A percentile compares a stretch with the other conserved stretches of the same genome.
Conservation (phyloP, 306 rosid genomes). For the Crataegus laevigata region DNA sequence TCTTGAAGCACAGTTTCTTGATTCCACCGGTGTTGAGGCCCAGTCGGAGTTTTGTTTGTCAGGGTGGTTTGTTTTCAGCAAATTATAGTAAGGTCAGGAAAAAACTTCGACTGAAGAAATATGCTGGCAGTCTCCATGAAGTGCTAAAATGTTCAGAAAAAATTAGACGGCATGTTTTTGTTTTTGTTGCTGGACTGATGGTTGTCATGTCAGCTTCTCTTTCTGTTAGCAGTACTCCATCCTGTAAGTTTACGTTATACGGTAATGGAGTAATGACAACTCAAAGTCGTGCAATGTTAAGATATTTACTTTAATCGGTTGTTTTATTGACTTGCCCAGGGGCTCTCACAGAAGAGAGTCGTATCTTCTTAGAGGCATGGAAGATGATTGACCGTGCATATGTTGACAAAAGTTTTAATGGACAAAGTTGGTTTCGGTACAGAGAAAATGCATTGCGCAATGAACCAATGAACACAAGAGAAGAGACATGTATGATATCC, state of each 20-base stretch:
- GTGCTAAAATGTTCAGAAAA: constrained; percentile 29
- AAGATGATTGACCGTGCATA: constrained; percentile 89
- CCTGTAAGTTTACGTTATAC: constrained; percentile 45
- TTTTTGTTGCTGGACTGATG: constrained; percentile 54
- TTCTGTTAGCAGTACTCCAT: constrained; percentile 35
- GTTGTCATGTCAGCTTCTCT: constrained; percentile 65
- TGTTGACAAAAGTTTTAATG: constrained; percentile 82
- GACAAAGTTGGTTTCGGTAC: constrained; percentile 95
- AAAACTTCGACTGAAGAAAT: constrained; percentile 20
- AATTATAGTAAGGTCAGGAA: constrained; percentile 18
- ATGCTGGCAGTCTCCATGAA: constrained; percentile 20
- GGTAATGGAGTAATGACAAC: not conserved
- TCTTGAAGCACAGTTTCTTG: constrained; percentile 23
- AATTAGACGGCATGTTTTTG: constrained; percentile 31
- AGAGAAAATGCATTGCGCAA: constrained; percentile 82
- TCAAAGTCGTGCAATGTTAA: not conserved
- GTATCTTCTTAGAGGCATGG: constrained; percentile 95
- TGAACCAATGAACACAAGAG: constrained; percentile 85
- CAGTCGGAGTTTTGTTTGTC: constrained; percentile 16
- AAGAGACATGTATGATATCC: constrained; percentile 72
- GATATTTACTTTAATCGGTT: not conserved
- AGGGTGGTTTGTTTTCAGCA: constrained; percentile 27
- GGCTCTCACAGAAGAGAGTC: constrained; percentile 84
- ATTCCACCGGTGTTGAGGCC: constrained; percentile 18
- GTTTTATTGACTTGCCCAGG: constrained; percentile 20